Percentiles rank a stretch among this genome's conserved stretches.
These are phyloP conservation scores for Ophiognomonia clavigignenti-juglandacearum DNA, from an alignment of 2,329 filamentous ascomycete genomes.

Conservation along the genomic window DNA sequence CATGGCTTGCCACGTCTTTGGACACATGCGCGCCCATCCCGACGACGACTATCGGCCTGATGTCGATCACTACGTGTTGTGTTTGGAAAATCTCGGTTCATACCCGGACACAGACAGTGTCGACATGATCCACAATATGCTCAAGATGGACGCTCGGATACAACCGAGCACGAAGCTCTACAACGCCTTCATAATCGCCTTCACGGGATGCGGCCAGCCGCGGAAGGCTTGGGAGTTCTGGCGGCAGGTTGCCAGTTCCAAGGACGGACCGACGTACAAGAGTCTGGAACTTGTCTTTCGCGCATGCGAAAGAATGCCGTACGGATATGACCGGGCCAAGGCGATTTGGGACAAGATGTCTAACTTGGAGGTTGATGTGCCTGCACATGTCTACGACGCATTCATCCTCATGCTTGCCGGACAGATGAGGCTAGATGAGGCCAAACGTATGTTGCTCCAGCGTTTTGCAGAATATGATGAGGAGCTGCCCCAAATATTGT, in stretches of 20 bases:
- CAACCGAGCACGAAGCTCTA: constrained; percentile 70
- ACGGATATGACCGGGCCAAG: constrained; percentile 55
- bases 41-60: constrained; percentile 61
- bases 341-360: constrained; percentile 68
- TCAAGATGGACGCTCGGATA: constrained; percentile 85
- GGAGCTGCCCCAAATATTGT: constrained; percentile 66
- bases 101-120: constrained; percentile 59
- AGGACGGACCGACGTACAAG: constrained; percentile 81
- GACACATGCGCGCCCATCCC: constrained; percentile 82
- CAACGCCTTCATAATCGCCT: constrained; percentile 85
- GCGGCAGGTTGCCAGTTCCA: constrained; percentile 74
- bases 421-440: constrained; percentile 65
- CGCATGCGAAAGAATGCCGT: constrained; percentile 61
- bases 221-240: constrained; percentile 72
- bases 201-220: constrained; percentile 63
- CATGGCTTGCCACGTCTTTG: constrained; percentile 82
- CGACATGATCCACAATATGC: constrained; percentile 80
- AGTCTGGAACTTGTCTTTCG: constrained; percentile 79
- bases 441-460: constrained; percentile 58
- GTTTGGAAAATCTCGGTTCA: constrained; percentile 70
- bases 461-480: constrained; percentile 64
- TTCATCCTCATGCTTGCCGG: constrained; percentile 75
- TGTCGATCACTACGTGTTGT: constrained; percentile 69
- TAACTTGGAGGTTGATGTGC: constrained; percentile 73
- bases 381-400: constrained; percentile 65